A percentile compares a stretch with the other conserved stretches of the same genome.
Evolutionary conservation across 345 rosid genomes (phyloP).

Genomic region (Excoecaria cochinchinensis): DNA sequence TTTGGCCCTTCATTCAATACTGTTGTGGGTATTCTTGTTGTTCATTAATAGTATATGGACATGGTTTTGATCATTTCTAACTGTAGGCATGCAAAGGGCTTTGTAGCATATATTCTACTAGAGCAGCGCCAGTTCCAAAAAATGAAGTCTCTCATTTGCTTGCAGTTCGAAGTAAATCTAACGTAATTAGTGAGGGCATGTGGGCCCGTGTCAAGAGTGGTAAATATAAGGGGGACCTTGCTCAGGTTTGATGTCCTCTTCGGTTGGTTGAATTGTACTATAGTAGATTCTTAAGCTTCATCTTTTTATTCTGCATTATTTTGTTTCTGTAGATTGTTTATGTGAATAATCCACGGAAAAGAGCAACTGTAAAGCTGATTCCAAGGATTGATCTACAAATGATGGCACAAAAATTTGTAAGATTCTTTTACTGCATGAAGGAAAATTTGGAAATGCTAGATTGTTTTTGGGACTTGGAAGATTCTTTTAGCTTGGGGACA

Average conservation of each 20-base stretch:
- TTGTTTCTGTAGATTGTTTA: slow-evolving; percentile 67
- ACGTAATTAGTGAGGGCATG: slow-evolving; percentile 55
- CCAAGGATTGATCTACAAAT: slow-evolving; percentile 88
- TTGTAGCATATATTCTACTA: slow-evolving; percentile 57
- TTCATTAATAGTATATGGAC: not conserved
- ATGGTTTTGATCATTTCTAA: not conserved
- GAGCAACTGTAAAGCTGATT: slow-evolving; percentile 77
- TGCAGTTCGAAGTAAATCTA: slow-evolving; percentile 46
- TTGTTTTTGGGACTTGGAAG: not conserved
- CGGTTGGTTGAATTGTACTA: slow-evolving; percentile 12
- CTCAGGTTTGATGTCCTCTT: slow-evolving; percentile 49
- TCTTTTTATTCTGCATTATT: slow-evolving; percentile 5
- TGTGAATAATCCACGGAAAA: slow-evolving; percentile 57
- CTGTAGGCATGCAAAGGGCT: slow-evolving; percentile 77
- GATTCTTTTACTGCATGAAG: not conserved
- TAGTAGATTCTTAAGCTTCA: not conserved
- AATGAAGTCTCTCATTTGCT: slow-evolving; percentile 66
- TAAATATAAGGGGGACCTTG: slow-evolving; percentile 90
- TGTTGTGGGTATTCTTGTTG: not conserved
- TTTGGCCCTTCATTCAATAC: not conserved
- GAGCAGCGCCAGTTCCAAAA: slow-evolving; percentile 57
- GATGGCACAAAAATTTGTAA: slow-evolving; percentile 75
- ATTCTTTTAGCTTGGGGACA: not conserved
- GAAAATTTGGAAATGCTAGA: not conserved
- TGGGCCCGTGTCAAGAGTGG: slow-evolving; percentile 94